phyloP scores from a whole-genome alignment of 2,329 filamentous ascomycete genomes.

The Cytospora piceicola region DNA sequence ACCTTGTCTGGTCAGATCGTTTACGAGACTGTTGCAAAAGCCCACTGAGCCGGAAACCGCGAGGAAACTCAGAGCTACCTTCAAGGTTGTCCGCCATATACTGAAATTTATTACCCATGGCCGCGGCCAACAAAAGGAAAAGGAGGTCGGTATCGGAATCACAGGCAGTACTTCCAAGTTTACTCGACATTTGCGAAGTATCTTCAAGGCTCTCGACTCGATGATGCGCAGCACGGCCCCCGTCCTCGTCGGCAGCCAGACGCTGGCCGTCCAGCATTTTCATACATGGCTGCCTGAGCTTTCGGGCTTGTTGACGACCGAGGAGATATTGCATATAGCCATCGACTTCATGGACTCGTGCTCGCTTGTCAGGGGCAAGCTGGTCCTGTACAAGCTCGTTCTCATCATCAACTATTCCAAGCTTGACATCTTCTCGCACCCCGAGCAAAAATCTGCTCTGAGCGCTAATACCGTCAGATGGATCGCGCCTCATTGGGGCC shows the following conservation, averaged over 20 bases:
- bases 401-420: slow-evolving; percentile 90
- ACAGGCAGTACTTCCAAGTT: slow-evolving; percentile 74
- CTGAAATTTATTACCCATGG: slow-evolving; percentile 94
- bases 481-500: slow-evolving; percentile 94
- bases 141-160: slow-evolving; percentile 85
- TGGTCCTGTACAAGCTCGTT: slow-evolving; percentile 89
- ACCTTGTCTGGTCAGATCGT: slow-evolving; percentile 83
- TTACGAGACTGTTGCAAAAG: slow-evolving; percentile 79
- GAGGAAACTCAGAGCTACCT: slow-evolving; percentile 82
- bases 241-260: slow-evolving; percentile 90
- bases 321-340: slow-evolving; percentile 88
- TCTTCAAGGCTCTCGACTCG: slow-evolving; percentile 87
- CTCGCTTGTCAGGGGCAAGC: slow-evolving; percentile 82
- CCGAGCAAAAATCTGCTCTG: slow-evolving; percentile 74
- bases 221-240: slow-evolving; percentile 89
- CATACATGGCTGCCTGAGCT: slow-evolving; percentile 97
- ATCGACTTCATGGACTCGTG: slow-evolving; percentile 95
- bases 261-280: slow-evolving; percentile 92
- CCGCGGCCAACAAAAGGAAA: slow-evolving; percentile 81
- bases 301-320: slow-evolving; percentile 71
- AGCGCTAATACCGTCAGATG: slow-evolving; percentile 84
- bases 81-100: slow-evolving; percentile 93
- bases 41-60: slow-evolving; percentile 83
- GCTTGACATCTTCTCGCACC: slow-evolving; percentile 78
- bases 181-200: slow-evolving; percentile 78